Evolutionary conservation across 352 stramenopile species (phyloP), one percentile per base, ranked within the genome.

Genomic region (Globisporangium orthogonon): DNA sequence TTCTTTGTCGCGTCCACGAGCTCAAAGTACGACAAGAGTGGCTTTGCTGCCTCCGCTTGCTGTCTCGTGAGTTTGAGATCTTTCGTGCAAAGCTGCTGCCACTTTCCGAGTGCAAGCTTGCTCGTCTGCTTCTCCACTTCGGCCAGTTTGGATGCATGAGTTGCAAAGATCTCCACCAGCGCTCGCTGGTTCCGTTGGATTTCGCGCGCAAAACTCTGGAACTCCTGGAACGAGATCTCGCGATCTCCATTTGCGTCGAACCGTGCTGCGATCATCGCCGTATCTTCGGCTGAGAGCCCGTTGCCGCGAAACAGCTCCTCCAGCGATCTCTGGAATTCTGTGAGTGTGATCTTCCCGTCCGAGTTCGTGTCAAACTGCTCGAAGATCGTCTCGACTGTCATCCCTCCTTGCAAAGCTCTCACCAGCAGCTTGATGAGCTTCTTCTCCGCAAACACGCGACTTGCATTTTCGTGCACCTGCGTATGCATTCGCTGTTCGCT

Each of bases 351-450:
- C 17, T 58, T 67, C 3, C 84, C 77, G 33, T 90, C 83, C 0
- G 60, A 68, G 44, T 92, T 73, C 1, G 60, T 54, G 57, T 94
- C 84, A 49, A 94, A 91, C 3, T 94, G 67, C n/a, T 76, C 54
- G 44, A 96, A 96, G 5, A 91, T 67, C 15, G 91, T 69, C 10
- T 74, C 65, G 5, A 88, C 58, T 0, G 51, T 67, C 52, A 92
- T 63, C 0, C 81, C 85, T 31, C 55, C 61, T 7, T 62, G 58
- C 46, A 74, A 66, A 7, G 83, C 80, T 2, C 76, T 73, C 50
- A 80, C 56, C 3, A 89, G 55, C 11, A 89, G 57, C 57, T 89
- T 83, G 56, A 86, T 73, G 10, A 89, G 64, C 48, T 87, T 87
- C 60, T 70, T 66, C 52, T 89, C 73, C 5, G 67, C 58, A 54